Conservation (phyloP, 2,329 filamentous ascomycete genomes). For the Beauveria pseudobassiana region DNA sequence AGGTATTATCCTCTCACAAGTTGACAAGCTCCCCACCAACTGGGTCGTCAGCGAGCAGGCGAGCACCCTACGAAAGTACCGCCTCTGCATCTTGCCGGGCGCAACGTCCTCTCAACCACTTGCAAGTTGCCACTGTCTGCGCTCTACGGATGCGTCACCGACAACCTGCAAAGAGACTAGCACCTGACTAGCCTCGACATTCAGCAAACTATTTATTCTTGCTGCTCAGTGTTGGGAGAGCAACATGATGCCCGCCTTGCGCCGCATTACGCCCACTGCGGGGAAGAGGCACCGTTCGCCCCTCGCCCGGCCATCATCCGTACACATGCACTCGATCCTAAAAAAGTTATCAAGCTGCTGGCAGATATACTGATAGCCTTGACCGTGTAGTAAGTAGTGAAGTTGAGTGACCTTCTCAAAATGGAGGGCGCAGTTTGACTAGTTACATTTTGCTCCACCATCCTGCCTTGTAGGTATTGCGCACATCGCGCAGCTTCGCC, state of each 20-base stretch:
- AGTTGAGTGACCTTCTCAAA: background rate
- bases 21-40: background rate
- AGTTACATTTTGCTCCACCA: no score
- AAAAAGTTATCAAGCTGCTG: background rate
- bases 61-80: background rate
- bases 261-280: background rate
- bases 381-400: no score
- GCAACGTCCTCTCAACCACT: background rate
- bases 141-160: background rate
- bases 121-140: no score
- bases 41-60: no score
- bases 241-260: background rate
- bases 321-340: background rate
- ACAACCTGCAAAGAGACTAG: background rate
- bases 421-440: no score
- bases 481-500: background rate
- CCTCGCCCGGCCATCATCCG: background rate
- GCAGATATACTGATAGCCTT: background rate
- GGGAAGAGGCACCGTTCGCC: background rate
- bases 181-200: background rate
- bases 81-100: background rate
- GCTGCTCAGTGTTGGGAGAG: background rate
- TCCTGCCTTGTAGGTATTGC: no score
- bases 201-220: background rate
- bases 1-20: background rate